phyloP scores from a whole-genome alignment of 768 basidiomycete genomes.

The Astraeus odoratus region DNA sequence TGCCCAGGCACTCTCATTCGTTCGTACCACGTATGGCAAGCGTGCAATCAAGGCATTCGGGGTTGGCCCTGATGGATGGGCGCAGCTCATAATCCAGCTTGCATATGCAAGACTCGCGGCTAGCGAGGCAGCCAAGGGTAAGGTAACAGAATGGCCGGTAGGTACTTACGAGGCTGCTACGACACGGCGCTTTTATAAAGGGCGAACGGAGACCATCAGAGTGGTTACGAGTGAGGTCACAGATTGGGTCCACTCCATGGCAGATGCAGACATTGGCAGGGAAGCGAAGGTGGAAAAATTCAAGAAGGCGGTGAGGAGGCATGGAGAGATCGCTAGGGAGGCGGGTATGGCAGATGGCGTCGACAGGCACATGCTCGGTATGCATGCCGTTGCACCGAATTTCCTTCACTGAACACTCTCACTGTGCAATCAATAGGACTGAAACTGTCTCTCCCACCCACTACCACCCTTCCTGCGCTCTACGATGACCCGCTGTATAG shows the following conservation, averaged over 20 bases:
- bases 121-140: slow-evolving; percentile 7
- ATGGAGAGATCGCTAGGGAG: slow-evolving; percentile 56
- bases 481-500: slow-evolving; percentile 70
- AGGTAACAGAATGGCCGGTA: slow-evolving; percentile 42
- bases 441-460: slow-evolving; percentile 55
- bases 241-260: slow-evolving; percentile 72
- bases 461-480: slow-evolving; percentile 60
- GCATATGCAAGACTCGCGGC: slow-evolving; percentile 72
- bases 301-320: slow-evolving; percentile 53
- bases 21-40: slow-evolving; percentile 76
- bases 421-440: slow-evolving; percentile 44
- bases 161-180: slow-evolving; percentile 94
- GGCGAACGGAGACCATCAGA: slow-evolving; percentile 90
- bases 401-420: background rate
- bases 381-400: slow-evolving; percentile 10
- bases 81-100: slow-evolving; percentile 86
- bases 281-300: slow-evolving; percentile 50
- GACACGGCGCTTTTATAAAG: slow-evolving; percentile 82
- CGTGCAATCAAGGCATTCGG: slow-evolving; percentile 78
- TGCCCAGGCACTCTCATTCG: slow-evolving; percentile 56
- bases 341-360: slow-evolving; percentile 69
- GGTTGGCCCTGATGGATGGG: slow-evolving; percentile 92
- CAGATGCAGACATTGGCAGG: slow-evolving; percentile 34
- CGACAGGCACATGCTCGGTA: slow-evolving; percentile 85
- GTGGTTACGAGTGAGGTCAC: slow-evolving; percentile 74